Evolutionary conservation across 306 rosid species (phyloP).

Genomic region (Casuarina cunninghamiana): DNA sequence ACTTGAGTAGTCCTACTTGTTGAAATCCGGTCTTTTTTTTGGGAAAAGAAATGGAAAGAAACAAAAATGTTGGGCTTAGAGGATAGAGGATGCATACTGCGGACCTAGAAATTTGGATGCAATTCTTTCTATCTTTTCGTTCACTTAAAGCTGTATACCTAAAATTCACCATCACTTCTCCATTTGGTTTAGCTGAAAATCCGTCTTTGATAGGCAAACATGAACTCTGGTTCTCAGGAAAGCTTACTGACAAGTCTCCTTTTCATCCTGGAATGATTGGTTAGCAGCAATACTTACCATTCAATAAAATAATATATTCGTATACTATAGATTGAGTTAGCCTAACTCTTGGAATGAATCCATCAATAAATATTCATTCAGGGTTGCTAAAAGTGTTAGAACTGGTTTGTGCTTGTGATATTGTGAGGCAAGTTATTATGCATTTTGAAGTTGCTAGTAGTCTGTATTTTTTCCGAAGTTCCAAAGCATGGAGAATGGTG

Average conservation of each 20-base stretch:
- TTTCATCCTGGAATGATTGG: neutral
- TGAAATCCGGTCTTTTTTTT: neutral
- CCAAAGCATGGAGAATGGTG: slow-evolving; percentile 1
- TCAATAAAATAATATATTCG: neutral
- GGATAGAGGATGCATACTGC: neutral
- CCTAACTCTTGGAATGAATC: neutral
- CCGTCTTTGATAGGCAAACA: neutral
- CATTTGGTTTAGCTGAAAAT: neutral
- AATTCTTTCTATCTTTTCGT: neutral
- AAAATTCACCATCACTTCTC: neutral
- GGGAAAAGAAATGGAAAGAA: neutral
- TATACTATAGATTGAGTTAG: neutral
- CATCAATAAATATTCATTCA: neutral
- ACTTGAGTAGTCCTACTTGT: neutral
- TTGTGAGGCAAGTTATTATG: neutral
- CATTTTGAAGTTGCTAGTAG: neutral
- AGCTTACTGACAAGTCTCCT: neutral
- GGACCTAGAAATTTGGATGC: neutral
- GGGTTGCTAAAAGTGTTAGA: neutral
- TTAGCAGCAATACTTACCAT: neutral
- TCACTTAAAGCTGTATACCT: neutral
- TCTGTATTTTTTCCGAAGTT: neutral
- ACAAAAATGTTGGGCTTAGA: neutral
- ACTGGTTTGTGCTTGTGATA: neutral
- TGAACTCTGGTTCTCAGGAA: neutral